A percentile compares a stretch with the other conserved stretches of the same genome.
Evolutionary conservation across 192 early-diverging fungal genomes (phyloP).

Genomic region (Mycoemilia scoparia): DNA sequence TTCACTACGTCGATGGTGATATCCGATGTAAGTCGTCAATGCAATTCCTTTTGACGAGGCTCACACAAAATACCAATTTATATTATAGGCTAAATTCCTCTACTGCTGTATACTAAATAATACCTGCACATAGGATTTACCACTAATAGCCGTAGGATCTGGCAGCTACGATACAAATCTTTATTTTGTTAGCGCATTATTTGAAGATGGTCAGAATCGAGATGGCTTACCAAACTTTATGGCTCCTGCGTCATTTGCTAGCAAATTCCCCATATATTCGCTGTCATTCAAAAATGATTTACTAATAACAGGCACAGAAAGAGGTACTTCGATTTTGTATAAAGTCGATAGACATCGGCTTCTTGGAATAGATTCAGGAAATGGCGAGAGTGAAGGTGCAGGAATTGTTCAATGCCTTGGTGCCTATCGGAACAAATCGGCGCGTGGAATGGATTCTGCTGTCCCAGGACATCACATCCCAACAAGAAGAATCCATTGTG

Average conservation of each 20-base stretch:
- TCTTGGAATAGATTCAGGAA: conserved; percentile 6
- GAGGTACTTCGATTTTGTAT: conserved; percentile 28
- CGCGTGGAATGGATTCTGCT: conserved; percentile 23
- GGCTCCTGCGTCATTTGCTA: conserved; percentile 31
- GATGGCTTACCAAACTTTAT: conserved; percentile 4
- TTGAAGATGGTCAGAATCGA: conserved; percentile 9
- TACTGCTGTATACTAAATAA: not conserved
- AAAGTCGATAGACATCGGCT: conserved; percentile 23
- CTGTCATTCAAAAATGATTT: conserved; percentile 19
- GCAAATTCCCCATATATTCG: conserved; percentile 28
- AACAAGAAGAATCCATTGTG: conserved; percentile 17
- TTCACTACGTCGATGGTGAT: too few relatives aligned
- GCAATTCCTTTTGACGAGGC: too few relatives aligned
- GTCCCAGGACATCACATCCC: conserved; percentile 25
- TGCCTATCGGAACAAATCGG: conserved; percentile 29
- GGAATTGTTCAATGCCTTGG: conserved; percentile 22
- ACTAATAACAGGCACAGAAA: conserved; percentile 27
- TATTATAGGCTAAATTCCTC: not conserved
- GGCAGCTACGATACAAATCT: conserved; percentile 30
- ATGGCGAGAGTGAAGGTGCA: conserved; percentile 5
- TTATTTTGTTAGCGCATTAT: conserved; percentile 28
- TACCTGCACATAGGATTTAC: conserved; percentile 7
- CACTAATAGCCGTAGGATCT: conserved; percentile 25
- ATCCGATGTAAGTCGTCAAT: too few relatives aligned
- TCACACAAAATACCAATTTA: too few relatives aligned